phyloP scores from a whole-genome alignment of 129 eudicot genomes.

The Pulicaria dysenterica region DNA sequence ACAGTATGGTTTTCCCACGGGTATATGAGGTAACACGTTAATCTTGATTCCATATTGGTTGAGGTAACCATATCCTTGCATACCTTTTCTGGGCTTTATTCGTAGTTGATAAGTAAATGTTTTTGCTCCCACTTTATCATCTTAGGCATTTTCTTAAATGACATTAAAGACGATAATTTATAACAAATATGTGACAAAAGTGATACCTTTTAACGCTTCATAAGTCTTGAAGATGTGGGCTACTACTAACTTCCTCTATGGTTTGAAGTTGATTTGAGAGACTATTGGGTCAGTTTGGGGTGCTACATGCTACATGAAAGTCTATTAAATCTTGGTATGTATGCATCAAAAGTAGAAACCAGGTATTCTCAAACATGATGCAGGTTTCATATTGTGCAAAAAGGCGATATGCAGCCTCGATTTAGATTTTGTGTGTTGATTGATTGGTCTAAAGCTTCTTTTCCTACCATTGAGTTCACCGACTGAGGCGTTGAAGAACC shows the following conservation, averaged over 20 bases:
- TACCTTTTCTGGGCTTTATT: constrained; percentile 4
- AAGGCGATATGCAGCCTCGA: constrained; percentile 21
- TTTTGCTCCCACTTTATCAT: neutral
- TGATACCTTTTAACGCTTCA: neutral
- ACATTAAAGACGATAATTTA: neutral
- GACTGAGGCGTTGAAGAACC: constrained; percentile 12
- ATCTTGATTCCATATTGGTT: constrained; percentile 28
- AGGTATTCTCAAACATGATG: constrained; percentile 16
- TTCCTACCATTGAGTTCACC: neutral
- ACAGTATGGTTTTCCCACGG: constrained; percentile 36
- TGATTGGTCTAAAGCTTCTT: neutral
- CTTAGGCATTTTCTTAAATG: neutral
- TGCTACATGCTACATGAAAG: neutral
- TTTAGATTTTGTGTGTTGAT: constrained; percentile 26
- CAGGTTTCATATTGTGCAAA: constrained; percentile 23
- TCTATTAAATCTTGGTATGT: constrained; percentile 4
- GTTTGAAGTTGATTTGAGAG: neutral
- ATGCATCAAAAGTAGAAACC: constrained; percentile 13
- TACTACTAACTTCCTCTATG: neutral
- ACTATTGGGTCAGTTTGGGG: too few species aligned
- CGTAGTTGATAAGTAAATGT: neutral
- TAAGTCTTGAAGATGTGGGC: neutral
- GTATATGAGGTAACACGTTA: constrained; percentile 31
- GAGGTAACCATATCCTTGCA: constrained; percentile 31
- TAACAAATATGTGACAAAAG: neutral